Evolutionary conservation across 768 basidiomycete genomes (phyloP), one percentile per base, ranked within the genome.

Genomic region (Mycena galopus): DNA sequence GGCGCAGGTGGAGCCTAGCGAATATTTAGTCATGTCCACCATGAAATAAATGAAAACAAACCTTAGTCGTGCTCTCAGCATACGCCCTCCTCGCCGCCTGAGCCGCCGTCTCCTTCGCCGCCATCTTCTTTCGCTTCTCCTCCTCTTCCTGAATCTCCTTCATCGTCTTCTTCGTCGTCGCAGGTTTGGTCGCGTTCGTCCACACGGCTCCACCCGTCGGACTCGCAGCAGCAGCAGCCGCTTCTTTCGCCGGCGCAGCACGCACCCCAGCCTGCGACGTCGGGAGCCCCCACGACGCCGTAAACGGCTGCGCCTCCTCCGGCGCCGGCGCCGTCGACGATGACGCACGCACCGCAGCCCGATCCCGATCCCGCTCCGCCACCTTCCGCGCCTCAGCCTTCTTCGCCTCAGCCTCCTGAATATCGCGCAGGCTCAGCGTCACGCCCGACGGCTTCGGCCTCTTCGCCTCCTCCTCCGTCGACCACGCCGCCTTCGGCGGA

Each of bases 121-220:
- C 86, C 32, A 83, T 76, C 81, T 92, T 94, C 86, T 96, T 96
- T 73, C 93, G 88, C 73, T 85, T 89, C 82, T 97, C 96, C 79
- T 99, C 98, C 77, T 99, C 98, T 82, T 99, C 97, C 79, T 97
- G 95, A 47, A 99, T 99, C 85, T 99, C 96, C 85, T 97, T 98
- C 92, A 99, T 93, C 2, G 95, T 94, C 87, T 96, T 98, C 86
- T 96, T 97, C 9, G 88, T 79, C 3, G 85, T 79, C 12, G 84
- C 83, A 9, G 87, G 81, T 78, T 91, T 92, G 29, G 82, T 83
- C 19, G 88, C 83, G 76, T 87, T 90, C 12, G 92, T 93, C 95
- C 96, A 97, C 23, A 94, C 95, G 19, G 90, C 88, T 35, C 67
- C 62, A 14, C 56, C 69, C 71, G 77, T 59, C 3, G 67, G 72